These are phyloP conservation scores for Globisporangium ultimum DNA, from an alignment of 352 stramenopile species.

Conservation along the genomic window DNA sequence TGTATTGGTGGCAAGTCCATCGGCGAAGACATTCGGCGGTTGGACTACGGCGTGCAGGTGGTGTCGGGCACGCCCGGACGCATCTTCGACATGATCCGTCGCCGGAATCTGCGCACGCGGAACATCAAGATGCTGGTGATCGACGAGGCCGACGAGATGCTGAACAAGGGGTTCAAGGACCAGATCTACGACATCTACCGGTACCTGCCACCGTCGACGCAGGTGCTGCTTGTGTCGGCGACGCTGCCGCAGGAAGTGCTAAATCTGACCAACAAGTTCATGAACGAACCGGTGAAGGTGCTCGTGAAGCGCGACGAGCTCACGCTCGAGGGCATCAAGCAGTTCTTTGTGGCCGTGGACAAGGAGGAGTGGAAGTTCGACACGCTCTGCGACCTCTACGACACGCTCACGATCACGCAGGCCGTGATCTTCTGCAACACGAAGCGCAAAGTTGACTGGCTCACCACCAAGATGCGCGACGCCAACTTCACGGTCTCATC, in stretches of 20 bases:
- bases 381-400: conserved; percentile 98
- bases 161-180: conserved; percentile 97
- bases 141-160: conserved; percentile 98
- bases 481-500: conserved; percentile 96
- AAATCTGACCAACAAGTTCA: conserved; percentile 97
- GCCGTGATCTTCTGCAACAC: conserved; percentile 99
- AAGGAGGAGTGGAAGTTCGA: conserved; percentile 99
- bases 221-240: conserved; percentile 95
- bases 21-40: conserved; percentile 92
- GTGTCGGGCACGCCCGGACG: conserved; percentile 96
- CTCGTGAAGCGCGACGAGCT: conserved; percentile 97
- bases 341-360: conserved; percentile 98
- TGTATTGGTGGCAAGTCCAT: conserved; percentile 96
- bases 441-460: conserved; percentile 96
- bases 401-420: conserved; percentile 99
- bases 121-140: conserved; percentile 96
- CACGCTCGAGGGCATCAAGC: conserved; percentile 97
- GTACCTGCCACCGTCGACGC: conserved; percentile 88
- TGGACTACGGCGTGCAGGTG: conserved; percentile 94
- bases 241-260: conserved; percentile 94
- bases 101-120: conserved; percentile 87
- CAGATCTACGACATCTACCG: conserved; percentile 99
- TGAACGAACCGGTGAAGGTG: conserved; percentile 97
- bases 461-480: conserved; percentile 95
- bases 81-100: conserved; percentile 97